phyloP scores from a whole-genome alignment of 2,329 filamentous ascomycete species.

The Madurella fahalii region DNA sequence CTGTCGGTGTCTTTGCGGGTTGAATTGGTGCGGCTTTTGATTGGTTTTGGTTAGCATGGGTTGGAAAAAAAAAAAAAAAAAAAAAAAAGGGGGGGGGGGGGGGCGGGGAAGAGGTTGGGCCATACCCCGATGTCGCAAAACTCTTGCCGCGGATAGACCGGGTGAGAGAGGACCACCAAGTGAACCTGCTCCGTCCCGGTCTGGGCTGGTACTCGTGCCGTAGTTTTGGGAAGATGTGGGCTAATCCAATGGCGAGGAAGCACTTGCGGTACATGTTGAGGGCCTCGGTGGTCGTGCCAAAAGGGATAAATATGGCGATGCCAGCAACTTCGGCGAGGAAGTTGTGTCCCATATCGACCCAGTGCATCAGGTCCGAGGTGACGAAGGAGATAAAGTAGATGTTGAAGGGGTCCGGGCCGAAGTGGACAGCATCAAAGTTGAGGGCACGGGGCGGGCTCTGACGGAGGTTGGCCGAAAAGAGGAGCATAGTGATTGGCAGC shows the following conservation, averaged over 20 bases:
- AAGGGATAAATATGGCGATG: slow-evolving; percentile 49
- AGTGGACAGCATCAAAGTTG: slow-evolving; percentile 41
- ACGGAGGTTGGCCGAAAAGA: slow-evolving; percentile 40
- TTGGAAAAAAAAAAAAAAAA: neutral
- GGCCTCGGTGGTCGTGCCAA: slow-evolving; percentile 53
- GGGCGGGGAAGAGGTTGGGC: no score
- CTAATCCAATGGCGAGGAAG: slow-evolving; percentile 40
- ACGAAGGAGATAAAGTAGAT: slow-evolving; percentile 47
- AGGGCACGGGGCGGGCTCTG: slow-evolving; percentile 33
- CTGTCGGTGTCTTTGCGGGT: slow-evolving; percentile 16
- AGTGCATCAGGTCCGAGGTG: slow-evolving; percentile 38
- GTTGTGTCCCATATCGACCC: slow-evolving; percentile 40
- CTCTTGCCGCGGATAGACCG: slow-evolving; percentile 10
- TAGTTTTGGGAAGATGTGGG: slow-evolving; percentile 41
- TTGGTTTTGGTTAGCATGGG: neutral
- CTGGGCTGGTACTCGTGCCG: slow-evolving; percentile 30
- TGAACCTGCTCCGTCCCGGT: slow-evolving; percentile 5
- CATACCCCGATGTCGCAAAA: slow-evolving; percentile 6
- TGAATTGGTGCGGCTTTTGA: slow-evolving; percentile 6
- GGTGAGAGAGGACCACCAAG: slow-evolving; percentile 16
- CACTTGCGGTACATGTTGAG: slow-evolving; percentile 44
- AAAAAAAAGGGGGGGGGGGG: no score
- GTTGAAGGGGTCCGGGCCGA: slow-evolving; percentile 34
- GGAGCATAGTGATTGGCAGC: slow-evolving; percentile 43
- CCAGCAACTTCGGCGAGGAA: slow-evolving; percentile 48